Evolutionary conservation across 352 stramenopile genomes (phyloP).

Genomic region (Globisporangium abappressorium): DNA sequence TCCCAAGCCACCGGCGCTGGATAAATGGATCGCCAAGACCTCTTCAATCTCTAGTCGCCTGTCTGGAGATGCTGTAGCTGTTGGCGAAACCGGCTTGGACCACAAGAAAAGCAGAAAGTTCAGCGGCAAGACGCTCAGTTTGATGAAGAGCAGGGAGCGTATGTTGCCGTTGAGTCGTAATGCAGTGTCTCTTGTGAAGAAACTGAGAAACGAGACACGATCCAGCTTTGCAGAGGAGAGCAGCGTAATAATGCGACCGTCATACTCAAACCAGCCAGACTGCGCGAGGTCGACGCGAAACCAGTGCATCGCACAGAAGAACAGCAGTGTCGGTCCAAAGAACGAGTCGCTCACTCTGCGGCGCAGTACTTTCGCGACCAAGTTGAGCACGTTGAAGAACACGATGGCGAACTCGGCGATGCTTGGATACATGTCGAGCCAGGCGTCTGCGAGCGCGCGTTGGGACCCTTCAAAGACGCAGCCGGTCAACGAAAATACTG

Average conservation of each 20-base stretch:
- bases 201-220: slow-evolving; percentile 13
- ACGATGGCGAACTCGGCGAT: slow-evolving; percentile 40
- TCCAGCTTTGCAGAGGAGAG: slow-evolving; percentile 30
- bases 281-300: slow-evolving; percentile 22
- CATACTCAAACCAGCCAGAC: slow-evolving; percentile 15
- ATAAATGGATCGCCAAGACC: not conserved
- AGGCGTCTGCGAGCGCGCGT: slow-evolving; percentile 32
- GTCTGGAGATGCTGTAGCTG: not conserved
- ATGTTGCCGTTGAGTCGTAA: slow-evolving; percentile 6
- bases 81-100: not conserved
- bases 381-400: slow-evolving; percentile 44
- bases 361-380: slow-evolving; percentile 33
- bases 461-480: slow-evolving; percentile 46
- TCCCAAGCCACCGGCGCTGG: not conserved
- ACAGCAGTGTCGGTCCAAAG: slow-evolving; percentile 37
- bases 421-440: slow-evolving; percentile 44
- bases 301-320: slow-evolving; percentile 36
- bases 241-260: slow-evolving; percentile 30
- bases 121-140: not conserved
- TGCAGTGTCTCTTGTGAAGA: not conserved
- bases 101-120: not conserved
- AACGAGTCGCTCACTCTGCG: slow-evolving; percentile 34
- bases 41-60: not conserved
- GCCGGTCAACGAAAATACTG: slow-evolving; percentile 23
- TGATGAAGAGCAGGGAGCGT: not conserved